These are phyloP conservation scores for Turritis glabra DNA, from an alignment of 345 rosid species.

Conservation along the genomic window DNA sequence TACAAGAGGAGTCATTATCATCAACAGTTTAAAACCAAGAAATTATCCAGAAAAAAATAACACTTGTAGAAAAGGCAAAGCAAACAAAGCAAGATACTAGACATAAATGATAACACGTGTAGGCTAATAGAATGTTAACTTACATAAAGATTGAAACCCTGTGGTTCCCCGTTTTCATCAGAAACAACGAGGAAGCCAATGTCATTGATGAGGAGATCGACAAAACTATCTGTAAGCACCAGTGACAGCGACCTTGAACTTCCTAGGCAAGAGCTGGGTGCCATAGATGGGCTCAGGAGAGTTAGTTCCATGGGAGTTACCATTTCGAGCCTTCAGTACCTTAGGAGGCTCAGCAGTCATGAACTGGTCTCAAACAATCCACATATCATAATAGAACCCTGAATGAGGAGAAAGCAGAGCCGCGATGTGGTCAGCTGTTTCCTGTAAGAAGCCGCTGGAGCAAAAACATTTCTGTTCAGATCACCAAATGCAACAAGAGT, in stretches of 20 bases:
- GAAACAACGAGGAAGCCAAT: slow-evolving; percentile 79
- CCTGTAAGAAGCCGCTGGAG: slow-evolving; percentile 92
- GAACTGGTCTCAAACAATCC: slow-evolving; percentile 97
- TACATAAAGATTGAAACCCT: slow-evolving; percentile 89
- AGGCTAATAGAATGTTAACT: slow-evolving; percentile 33
- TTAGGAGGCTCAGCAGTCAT: slow-evolving; percentile 90
- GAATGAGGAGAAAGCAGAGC: slow-evolving; percentile 91
- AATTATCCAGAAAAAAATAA: background rate
- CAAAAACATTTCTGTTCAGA: slow-evolving; percentile 94
- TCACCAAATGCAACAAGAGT: slow-evolving; percentile 99
- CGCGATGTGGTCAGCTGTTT: slow-evolving; percentile 93
- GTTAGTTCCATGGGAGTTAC: slow-evolving; percentile 92
- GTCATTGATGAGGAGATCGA: slow-evolving; percentile 92
- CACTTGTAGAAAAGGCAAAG: background rate
- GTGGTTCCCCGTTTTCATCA: slow-evolving; percentile 84
- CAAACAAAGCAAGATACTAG: background rate
- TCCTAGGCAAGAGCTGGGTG: slow-evolving; percentile 95
- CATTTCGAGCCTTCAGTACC: slow-evolving; percentile 88
- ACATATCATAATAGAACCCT: slow-evolving; percentile 96
- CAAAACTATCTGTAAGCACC: slow-evolving; percentile 91
- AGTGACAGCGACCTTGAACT: slow-evolving; percentile 93
- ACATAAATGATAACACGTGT: background rate
- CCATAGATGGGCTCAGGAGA: slow-evolving; percentile 97
- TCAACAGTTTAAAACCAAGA: slow-evolving; percentile 1
- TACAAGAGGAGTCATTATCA: slow-evolving; percentile 34